Percentiles rank a stretch among this genome's conserved stretches.
Conservation (phyloP, 1,284 basidiomycete genomes). For the Ganoderma sp. region DNA sequence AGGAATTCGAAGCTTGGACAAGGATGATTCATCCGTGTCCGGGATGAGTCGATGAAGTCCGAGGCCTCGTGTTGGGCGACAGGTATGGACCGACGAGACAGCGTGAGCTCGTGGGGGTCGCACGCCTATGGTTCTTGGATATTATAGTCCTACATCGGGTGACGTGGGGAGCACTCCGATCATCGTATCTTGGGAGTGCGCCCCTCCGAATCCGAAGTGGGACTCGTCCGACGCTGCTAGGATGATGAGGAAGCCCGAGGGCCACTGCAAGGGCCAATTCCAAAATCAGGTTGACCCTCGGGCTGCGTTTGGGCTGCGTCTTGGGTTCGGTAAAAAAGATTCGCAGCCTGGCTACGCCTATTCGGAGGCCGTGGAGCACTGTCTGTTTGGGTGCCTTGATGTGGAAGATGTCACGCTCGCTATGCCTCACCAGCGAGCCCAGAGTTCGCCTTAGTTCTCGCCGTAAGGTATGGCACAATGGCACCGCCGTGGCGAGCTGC, state of each 20-base stretch:
- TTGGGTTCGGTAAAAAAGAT: not conserved
- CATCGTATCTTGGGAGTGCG: not conserved
- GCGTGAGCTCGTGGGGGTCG: not conserved
- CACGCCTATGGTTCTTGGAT: not conserved
- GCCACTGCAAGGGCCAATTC: not conserved
- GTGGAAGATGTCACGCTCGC: too few species aligned
- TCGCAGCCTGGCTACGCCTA: not conserved
- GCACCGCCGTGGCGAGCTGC: not conserved
- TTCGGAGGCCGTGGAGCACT: too few species aligned
- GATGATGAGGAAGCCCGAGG: not conserved
- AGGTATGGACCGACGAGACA: not conserved
- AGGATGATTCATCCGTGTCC: too few species aligned
- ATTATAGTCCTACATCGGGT: not conserved
- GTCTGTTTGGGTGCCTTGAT: too few species aligned
- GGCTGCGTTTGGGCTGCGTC: not conserved
- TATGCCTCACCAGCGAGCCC: too few species aligned
- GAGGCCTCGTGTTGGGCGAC: not conserved
- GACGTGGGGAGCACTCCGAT: not conserved
- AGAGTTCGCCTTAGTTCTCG: too few species aligned
- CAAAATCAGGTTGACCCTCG: not conserved
- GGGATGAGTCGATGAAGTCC: not conserved
- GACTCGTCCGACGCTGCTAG: not conserved
- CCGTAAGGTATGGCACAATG: not conserved
- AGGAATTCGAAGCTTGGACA: not conserved
- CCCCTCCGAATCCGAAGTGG: not conserved